Evolutionary conservation across 2,329 filamentous ascomycete species (phyloP), one percentile per base, ranked within the genome.

Genomic region (Colletotrichum orbiculare): DNA sequence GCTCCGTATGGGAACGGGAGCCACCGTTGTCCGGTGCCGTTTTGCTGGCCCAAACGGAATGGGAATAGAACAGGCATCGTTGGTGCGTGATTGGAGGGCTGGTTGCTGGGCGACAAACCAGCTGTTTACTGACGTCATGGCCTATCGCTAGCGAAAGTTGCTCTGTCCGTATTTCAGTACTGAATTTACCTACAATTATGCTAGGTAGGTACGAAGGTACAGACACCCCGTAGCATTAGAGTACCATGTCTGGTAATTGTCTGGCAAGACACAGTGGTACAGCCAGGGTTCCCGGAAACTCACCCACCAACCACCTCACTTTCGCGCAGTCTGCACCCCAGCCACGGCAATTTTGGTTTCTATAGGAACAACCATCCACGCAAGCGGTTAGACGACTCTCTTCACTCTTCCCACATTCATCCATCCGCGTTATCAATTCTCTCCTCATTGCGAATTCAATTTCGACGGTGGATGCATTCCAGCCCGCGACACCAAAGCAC

Each of bases 121-220:
- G 8, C 35, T 76, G 42, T 74, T 77, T 76, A 76, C 73, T 68
- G 72, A 76, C 73, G 75, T 76, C 74, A 77, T 72, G 54, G 33
- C 25, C 25, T 25, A 25, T 25, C 25, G 25, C 25, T 25, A 25
- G 25, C 25, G 25, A 25, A 25, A 25, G 25, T 25, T 10, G 9
- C 38, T 41, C 38, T 13, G 38, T 41, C 38, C 38, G 38, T 41
- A 41, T 13, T 13, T 41, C 13, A 41, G 25, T 25, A 25, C 25
- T 25, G 25, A 25, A 25, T 25, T 25, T 25, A 25, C 25, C 25
- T 25, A 25, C 17, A 3, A 17, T 17, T 25, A 25, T 5, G 25
- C 25, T 25, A 25, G 25, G 25, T 25, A 25, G 25, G 4, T 25
- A 25, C 17, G 4, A 3, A 25, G 25, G 25, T 25, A 25, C 25